These are phyloP conservation scores for Neurospora sp. DNA, from an alignment of 495 filamentous ascomycete species.

Conservation along the genomic window DNA sequence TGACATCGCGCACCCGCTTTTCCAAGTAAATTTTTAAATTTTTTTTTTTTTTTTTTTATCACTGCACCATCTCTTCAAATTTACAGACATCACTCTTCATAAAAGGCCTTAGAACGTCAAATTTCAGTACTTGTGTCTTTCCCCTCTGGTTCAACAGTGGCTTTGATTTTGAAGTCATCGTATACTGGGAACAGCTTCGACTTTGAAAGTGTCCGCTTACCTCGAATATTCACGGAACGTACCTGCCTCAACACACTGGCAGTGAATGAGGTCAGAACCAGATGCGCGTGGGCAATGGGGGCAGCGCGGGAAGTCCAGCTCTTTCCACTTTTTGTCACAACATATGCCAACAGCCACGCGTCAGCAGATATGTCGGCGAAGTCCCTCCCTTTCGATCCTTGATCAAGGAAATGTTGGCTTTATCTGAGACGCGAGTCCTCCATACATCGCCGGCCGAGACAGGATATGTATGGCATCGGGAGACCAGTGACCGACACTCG, in stretches of 20 bases:
- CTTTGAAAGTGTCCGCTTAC: background rate
- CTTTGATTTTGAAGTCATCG: background rate
- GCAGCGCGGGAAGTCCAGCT: too few species aligned
- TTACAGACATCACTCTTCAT: background rate
- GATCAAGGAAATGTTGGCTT: too few species aligned
- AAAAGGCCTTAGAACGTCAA: background rate
- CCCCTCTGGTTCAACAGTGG: background rate
- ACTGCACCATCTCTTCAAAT: background rate
- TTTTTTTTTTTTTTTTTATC: background rate
- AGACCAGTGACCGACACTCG: too few species aligned
- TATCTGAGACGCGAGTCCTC: too few species aligned
- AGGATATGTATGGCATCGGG: too few species aligned
- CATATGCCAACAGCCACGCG: too few species aligned
- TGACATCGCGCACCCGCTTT: background rate
- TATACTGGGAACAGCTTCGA: background rate
- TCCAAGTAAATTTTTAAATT: background rate
- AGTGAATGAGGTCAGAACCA: too few species aligned
- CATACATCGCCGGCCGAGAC: too few species aligned
- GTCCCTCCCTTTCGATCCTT: too few species aligned
- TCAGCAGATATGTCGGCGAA: too few species aligned
- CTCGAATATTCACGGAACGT: background rate
- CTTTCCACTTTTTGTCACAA: too few species aligned
- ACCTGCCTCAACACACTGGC: background rate
- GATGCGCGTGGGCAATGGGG: too few species aligned
- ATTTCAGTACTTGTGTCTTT: background rate